Evolutionary conservation across 768 basidiomycete species (phyloP), one percentile per base, ranked within the genome.

Genomic region (Megacollybia marginata): DNA sequence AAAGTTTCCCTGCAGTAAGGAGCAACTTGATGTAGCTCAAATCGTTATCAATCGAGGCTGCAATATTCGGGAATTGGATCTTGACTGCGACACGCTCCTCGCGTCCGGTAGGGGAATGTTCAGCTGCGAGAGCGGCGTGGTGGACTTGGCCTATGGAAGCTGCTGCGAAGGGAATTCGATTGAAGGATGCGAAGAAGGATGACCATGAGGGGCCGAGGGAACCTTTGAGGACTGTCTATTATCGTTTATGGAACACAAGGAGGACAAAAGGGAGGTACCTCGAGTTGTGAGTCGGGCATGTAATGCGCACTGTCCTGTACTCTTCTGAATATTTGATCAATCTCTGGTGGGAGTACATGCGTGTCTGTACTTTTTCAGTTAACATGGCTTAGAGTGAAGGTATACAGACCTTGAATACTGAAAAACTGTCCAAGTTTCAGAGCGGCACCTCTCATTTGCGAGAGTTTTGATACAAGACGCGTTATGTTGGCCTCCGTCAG

Each of bases 241-340:
- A 36, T 4, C 16, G 51, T 23, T 42, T 31, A 40, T 42, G 38
- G 44, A 23, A 49, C 42, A 20, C 2, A 34, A 36, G 35, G 1
- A 52, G 9, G 9, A 43, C 51, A 32, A 48, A 19, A 13, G 36
- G 38, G 9, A 61, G 67, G 16, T 13, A 91, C 94, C 79, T 94
- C 88, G 83, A 97, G 88, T 62, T 99, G 95, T 88, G 88, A 94
- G 56, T 95, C 87, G 0, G 95, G 95, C 95, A 99, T 99, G 63
- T 97, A 97, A 65, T 99, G 92, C 1, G 95, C 95, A 56, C 86
- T 83, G 55, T 95, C 90, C 62, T 98, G 95, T 0, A 99, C 94
- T 28, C 86, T 73, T 46, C 92, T 79, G 57, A 99, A 83, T 31
- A 99, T 86, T 48, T 79, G 76, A 59, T 97, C 93, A 3, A 97